Evolutionary conservation across 257 asterid genomes (phyloP).

Genomic region (Craterostigma plantagineum): DNA sequence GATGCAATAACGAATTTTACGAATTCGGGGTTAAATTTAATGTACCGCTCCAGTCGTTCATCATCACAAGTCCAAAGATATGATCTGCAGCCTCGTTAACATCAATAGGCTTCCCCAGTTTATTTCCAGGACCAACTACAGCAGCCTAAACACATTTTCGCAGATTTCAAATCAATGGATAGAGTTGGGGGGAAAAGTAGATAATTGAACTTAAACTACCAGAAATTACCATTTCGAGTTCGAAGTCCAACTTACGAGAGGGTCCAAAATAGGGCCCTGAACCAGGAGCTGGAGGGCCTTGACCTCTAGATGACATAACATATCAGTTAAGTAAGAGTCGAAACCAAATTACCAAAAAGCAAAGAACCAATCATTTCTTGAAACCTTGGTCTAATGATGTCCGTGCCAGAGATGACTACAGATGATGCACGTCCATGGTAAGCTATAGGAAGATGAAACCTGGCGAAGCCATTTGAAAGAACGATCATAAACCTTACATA

Average conservation of each 20-base stretch:
- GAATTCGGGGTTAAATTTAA: background rate
- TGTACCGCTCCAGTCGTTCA: conserved; percentile 99
- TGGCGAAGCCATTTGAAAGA: conserved; percentile 15
- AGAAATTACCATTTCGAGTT: conserved; percentile 80
- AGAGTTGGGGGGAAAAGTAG: background rate
- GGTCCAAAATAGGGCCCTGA: conserved; percentile 86
- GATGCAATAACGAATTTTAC: conserved; percentile 2
- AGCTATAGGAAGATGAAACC: conserved; percentile 94
- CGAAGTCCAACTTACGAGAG: conserved; percentile 88
- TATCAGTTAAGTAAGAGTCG: background rate
- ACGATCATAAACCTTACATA: background rate
- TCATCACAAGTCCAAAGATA: conserved; percentile 81
- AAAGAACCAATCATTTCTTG: conserved; percentile 8
- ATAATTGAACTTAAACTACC: conserved; percentile 1
- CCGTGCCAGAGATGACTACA: conserved; percentile 80
- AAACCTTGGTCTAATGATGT: conserved; percentile 84
- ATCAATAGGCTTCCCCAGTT: conserved; percentile 55
- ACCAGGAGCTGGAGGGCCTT: conserved; percentile 48
- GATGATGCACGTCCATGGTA: conserved; percentile 99
- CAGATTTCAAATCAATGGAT: too few species aligned
- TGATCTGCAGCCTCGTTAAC: conserved; percentile 74
- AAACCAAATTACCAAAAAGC: background rate
- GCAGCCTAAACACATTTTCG: conserved; percentile 44
- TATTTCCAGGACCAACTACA: conserved; percentile 86
- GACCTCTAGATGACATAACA: conserved; percentile 51